Base-by-base conservation (phyloP, 805 yeast genomes). In the Maudiozyma serrabonitensis region DNA sequence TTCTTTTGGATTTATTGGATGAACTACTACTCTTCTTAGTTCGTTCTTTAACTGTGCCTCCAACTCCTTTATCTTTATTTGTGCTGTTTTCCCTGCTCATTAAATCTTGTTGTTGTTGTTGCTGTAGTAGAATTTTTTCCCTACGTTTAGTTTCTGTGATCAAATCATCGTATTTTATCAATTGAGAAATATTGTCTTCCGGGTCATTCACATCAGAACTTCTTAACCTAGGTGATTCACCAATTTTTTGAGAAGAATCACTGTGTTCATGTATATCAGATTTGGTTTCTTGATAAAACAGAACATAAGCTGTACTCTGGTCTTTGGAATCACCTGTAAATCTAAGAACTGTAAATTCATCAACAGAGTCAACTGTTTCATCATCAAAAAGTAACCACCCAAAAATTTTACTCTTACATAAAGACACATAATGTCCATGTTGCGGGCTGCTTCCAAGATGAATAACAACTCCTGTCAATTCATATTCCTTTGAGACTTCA, bases 401-500 rank as follows among this genome's bases (percentile, higher is more conserved):
- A 40, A 79, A 78, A 21, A 76, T 73, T 48, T 78, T 81, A 5
- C 89, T 83, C 61, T 88, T 88, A 52, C 93, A 84, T 5, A 93
- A 70, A 0, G 95, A 77, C 9, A 93, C 91, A 64, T 93, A 93
- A 64, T 93, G 99, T 0, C 99, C 99, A 68, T 90, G 96, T 70
- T 88, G 89, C 1, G 98, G 97, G 0, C 98, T 97, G 4, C 96
- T 95, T 6, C 99, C 99, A 56, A 93, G 81, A 62, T 93, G 99
- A 11, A 93, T 89, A 12, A 93, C 93, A 41, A 91, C 82, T 0
- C 91, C 87, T 54, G 81, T 84, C 46, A 93, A 69, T 58, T 90
- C 96, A 60, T 89, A 93, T 18, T 82, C 72, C 57, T 78, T 79
- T n/a, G 53, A 56, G 16, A 58, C 50, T 1, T 78, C 73, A 15